These are phyloP conservation scores for Cryphonectria naterciae DNA, from an alignment of 2,329 filamentous ascomycete genomes.

Conservation along the genomic window DNA sequence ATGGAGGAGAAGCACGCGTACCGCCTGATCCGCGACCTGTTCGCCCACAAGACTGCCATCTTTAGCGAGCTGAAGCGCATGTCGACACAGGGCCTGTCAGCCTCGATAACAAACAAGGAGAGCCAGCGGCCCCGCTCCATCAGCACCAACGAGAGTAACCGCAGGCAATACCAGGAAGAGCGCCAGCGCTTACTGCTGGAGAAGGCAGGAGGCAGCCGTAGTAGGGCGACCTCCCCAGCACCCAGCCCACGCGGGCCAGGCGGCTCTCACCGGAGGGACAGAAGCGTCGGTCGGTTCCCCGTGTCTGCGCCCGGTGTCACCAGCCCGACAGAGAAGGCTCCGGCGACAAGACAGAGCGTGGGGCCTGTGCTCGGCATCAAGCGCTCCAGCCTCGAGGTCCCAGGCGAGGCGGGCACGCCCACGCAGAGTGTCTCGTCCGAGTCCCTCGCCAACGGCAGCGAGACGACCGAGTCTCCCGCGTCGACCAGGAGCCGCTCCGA, in stretches of 20 bases:
- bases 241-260: conserved; percentile 52
- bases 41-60: conserved; percentile 91
- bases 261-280: conserved; percentile 73
- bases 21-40: conserved; percentile 87
- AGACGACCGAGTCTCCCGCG: conserved; percentile 30
- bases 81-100: conserved; percentile 69
- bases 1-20: conserved; percentile 95
- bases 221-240: conserved; percentile 75
- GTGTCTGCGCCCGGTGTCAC: conserved; percentile 63
- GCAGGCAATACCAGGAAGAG: conserved; percentile 92
- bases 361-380: conserved; percentile 56
- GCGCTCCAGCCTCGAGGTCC: conserved; percentile 80
- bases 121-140: conserved; percentile 77
- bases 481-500: conserved; percentile 28
- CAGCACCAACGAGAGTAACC: conserved; percentile 93
- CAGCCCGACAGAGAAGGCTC: conserved; percentile 59
- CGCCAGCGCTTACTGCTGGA: conserved; percentile 80
- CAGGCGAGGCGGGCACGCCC: conserved; percentile 56
- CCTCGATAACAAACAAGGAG: conserved; percentile 36
- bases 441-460: conserved; percentile 30
- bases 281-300: conserved; percentile 81
- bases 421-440: conserved; percentile 35
- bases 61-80: conserved; percentile 96
- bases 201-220: conserved; percentile 65
- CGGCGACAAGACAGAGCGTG: conserved; percentile 50